Evolutionary conservation across 257 asterid species (phyloP).

Genomic region (Solanum chilense): DNA sequence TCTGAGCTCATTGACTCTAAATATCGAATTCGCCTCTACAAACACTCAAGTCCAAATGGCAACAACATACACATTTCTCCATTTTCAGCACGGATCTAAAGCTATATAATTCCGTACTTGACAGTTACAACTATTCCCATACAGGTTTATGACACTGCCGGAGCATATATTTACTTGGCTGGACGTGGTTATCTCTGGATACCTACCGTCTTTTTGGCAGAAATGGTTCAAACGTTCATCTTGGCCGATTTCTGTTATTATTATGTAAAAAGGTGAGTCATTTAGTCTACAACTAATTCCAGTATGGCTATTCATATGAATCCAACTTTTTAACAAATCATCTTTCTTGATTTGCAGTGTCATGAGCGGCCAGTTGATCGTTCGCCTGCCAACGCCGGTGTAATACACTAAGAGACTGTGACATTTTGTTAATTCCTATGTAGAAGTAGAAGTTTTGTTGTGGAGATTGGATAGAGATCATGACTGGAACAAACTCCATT

Average conservation of each 20-base stretch:
- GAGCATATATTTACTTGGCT: slow-evolving; percentile 38
- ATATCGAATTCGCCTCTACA: not conserved
- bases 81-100: not conserved
- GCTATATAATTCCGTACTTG: not conserved
- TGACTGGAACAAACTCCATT: not conserved
- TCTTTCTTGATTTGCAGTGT: slow-evolving; percentile 39
- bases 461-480: not conserved
- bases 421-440: not conserved
- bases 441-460: not conserved
- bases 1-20: not conserved
- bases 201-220: slow-evolving; percentile 58
- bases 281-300: not conserved
- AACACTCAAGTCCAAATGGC: not conserved
- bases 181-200: slow-evolving; percentile 69
- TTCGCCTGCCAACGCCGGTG: slow-evolving; percentile 46
- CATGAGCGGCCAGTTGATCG: slow-evolving; percentile 57
- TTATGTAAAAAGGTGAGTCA: slow-evolving; percentile 63
- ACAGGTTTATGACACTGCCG: slow-evolving; percentile 68
- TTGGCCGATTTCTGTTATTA: slow-evolving; percentile 89
- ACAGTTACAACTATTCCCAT: not conserved
- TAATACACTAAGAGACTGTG: not conserved
- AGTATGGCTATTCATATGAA: not conserved
- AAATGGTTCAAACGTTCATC: slow-evolving; percentile 79
- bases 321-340: not conserved
- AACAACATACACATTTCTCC: not conserved